A percentile compares a stretch with the other conserved stretches of the same genome.
Conservation (phyloP, 495 filamentous ascomycete species). For the Neurospora sp. region DNA sequence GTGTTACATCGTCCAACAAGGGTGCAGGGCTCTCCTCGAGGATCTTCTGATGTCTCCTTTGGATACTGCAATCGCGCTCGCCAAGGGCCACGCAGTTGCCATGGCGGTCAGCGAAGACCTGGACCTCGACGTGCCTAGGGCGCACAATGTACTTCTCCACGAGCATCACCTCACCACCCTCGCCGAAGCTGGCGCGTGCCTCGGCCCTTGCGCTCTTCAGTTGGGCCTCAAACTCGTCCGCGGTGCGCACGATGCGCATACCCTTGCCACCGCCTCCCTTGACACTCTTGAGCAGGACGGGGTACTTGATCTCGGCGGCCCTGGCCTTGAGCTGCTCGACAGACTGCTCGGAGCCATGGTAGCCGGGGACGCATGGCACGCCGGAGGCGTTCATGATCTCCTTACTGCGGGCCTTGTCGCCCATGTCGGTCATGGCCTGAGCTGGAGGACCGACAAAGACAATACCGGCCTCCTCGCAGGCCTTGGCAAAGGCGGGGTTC, state of each 20-base stretch:
- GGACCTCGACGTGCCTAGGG: conserved; percentile 93
- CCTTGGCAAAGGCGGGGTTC: conserved; percentile 81
- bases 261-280: conserved; percentile 96
- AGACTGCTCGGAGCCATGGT: conserved; percentile 82
- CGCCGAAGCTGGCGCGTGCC: conserved; percentile 83
- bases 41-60: conserved; percentile 91
- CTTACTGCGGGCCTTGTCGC: conserved; percentile 83
- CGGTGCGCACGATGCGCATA: conserved; percentile 83
- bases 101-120: conserved; percentile 88
- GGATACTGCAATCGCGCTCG: conserved; percentile 80
- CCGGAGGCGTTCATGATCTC: conserved; percentile 91
- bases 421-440: conserved; percentile 93
- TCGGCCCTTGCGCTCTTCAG: conserved; percentile 83
- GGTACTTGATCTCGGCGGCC: conserved; percentile 77
- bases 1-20: conserved; percentile 62
- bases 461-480: conserved; percentile 83
- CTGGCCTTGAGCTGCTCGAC: conserved; percentile 57
- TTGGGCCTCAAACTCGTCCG: conserved; percentile 71
- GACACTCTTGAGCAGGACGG: conserved; percentile 93
- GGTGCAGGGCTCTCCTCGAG: conserved; percentile 94
- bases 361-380: conserved; percentile 93
- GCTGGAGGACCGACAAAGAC: conserved; percentile 92
- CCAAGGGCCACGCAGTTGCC: conserved; percentile 78
- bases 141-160: conserved; percentile 95
- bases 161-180: conserved; percentile 75